Base-by-base conservation (phyloP, 257 asterid species). In the Plantago ovata region DNA sequence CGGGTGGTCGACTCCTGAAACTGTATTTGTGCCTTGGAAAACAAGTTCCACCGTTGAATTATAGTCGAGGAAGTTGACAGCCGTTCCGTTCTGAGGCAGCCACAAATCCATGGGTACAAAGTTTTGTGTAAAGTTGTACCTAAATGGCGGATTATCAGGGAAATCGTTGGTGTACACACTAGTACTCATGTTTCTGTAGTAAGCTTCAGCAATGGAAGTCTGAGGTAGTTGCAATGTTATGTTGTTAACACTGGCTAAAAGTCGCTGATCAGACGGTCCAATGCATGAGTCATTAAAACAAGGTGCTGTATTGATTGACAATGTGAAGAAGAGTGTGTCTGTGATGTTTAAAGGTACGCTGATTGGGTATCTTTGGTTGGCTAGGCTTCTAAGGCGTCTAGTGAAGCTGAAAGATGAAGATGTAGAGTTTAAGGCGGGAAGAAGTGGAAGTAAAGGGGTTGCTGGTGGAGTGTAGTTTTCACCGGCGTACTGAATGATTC, bases 161-260 rank as follows among this genome's bases (percentile, higher is more conserved):
- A 81, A 81, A 0, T 60, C 22, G 1, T 28, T 3, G 8, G 46
- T 20, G 47, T 48, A 84, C 7, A 81, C 77, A 8, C 79, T 76
- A n/a, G n/a, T n/a, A 7, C 18, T 60, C 2, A 69, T 60, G 6
- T 65, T 9, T 8, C 58, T 18, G 46, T 67, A 78, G 38, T 83
- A 80, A 10, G 85, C 85, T 32, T 74, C 40, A 3, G 80, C 81
- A 10, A 83, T 56, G 20, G 68, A 74, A 1, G 67, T 72, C 11
- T 15, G 28, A 5, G 87, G 87, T 0, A 43, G 45, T 50, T 36
- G n/a, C 41, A 77, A n/a, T 6, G 79, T 71, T 1, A 69, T 15
- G 47, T 84, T 84, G 33, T 82, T 84, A 45, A 77, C 62, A 38
- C 94, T 84, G 0, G 89, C 87, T 2, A 71, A 33, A 2, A 82